A percentile compares a stretch with the other conserved stretches of the same genome.
Evolutionary conservation across 176 grass and related monocot species (phyloP).

Genomic region (Lolium perenne): DNA sequence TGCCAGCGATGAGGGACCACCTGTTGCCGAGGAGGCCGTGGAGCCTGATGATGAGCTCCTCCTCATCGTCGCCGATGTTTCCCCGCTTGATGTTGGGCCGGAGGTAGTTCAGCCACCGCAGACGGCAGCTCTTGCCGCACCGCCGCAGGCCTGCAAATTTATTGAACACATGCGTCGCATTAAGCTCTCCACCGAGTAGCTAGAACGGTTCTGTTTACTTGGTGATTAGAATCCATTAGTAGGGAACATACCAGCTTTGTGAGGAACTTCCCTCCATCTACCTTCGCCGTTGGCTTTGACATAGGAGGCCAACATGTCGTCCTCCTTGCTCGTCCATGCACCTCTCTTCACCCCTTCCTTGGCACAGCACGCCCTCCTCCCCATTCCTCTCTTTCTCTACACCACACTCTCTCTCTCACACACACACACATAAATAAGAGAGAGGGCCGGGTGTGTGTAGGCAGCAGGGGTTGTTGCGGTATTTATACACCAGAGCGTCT

Average conservation of each 20-base stretch:
- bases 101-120: slow-evolving; percentile 88
- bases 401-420: neutral
- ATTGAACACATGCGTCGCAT: neutral
- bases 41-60: slow-evolving; percentile 89
- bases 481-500: neutral
- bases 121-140: slow-evolving; percentile 88
- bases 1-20: slow-evolving; percentile 86
- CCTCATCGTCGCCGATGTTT: slow-evolving; percentile 83
- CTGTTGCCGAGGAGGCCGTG: slow-evolving; percentile 90
- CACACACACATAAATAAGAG: neutral
- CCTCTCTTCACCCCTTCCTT: slow-evolving; percentile 81
- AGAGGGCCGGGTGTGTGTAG: neutral
- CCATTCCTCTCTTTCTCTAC: slow-evolving; percentile 42
- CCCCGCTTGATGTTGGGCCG: slow-evolving; percentile 80
- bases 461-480: neutral
- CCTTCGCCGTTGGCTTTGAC: slow-evolving; percentile 79
- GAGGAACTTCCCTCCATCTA: slow-evolving; percentile 73
- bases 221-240: neutral
- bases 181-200: neutral
- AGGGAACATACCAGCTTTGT: slow-evolving; percentile 58
- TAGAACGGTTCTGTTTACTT: neutral
- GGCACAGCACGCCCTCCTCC: slow-evolving; percentile 70
- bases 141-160: slow-evolving; percentile 54
- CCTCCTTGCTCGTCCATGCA: slow-evolving; percentile 75
- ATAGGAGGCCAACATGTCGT: slow-evolving; percentile 60